Percentiles rank a stretch among this genome's conserved stretches.
Evolutionary conservation across 768 basidiomycete species (phyloP).

Genomic region (Cubamyces sp.): DNA sequence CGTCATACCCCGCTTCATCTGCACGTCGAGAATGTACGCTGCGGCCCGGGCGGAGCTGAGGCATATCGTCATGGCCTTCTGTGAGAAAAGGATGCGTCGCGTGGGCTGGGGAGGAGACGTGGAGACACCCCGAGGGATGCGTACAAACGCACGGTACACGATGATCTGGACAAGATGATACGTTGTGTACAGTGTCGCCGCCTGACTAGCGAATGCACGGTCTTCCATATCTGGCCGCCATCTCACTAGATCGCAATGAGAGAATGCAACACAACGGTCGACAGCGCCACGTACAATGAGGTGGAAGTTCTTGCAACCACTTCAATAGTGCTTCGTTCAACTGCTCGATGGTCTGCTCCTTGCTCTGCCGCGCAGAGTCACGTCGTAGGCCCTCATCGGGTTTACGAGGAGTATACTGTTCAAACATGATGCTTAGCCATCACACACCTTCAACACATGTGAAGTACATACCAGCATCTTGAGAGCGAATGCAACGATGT

Average conservation of each 20-base stretch:
- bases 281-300: conserved; percentile 30
- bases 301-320: conserved; percentile 37
- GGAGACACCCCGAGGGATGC: conserved; percentile 29
- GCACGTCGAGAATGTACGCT: conserved; percentile 59
- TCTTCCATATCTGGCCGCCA: conserved; percentile 49
- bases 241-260: conserved; percentile 32
- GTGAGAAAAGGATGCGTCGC: conserved; percentile 54
- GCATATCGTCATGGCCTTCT: conserved; percentile 60
- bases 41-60: conserved; percentile 61
- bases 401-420: conserved; percentile 69
- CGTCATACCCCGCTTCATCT: conserved; percentile 44
- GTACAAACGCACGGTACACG: conserved; percentile 80
- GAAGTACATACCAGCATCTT: conserved; percentile 43
- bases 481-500: conserved; percentile 48
- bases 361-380: conserved; percentile 30
- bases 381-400: conserved; percentile 33
- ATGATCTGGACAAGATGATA: conserved; percentile 72
- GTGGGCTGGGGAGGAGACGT: conserved; percentile 31
- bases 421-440: not conserved
- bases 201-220: conserved; percentile 44
- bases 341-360: conserved; percentile 43
- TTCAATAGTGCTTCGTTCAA: conserved; percentile 50
- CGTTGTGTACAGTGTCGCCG: conserved; percentile 45
- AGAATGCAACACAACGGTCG: not conserved
- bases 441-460: not conserved